phyloP scores from a whole-genome alignment of 805 yeast genomes.

The Saturnispora bothae region DNA sequence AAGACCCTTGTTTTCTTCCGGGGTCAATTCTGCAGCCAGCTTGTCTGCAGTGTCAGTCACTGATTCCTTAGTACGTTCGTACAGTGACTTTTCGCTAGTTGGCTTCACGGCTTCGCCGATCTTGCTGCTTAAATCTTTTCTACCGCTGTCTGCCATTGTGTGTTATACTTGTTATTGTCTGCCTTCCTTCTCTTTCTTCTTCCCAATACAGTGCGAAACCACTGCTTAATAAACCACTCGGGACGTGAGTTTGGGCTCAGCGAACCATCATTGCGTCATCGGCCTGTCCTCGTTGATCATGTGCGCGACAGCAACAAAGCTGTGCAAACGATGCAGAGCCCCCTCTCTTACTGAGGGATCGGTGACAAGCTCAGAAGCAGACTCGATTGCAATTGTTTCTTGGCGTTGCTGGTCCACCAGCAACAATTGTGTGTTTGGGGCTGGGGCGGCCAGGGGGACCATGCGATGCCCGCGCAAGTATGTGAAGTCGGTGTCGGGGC shows the following conservation, averaged over 20 bases:
- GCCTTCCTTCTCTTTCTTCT: too few species aligned
- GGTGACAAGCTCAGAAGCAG: not conserved
- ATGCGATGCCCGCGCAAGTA: not conserved
- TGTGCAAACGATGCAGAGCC: conserved; percentile 5
- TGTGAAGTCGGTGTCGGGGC: too few species aligned
- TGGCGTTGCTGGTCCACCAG: too few species aligned
- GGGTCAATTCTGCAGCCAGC: conserved; percentile 47
- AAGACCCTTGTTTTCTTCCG: conserved; percentile 58
- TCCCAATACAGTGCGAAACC: too few species aligned
- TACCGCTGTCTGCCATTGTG: conserved; percentile 31
- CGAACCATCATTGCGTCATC: not conserved
- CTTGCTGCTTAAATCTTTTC: conserved; percentile 70
- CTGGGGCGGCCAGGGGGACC: too few species aligned
- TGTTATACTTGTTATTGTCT: conserved; percentile 6
- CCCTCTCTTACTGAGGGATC: not conserved
- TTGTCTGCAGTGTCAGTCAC: conserved; percentile 60
- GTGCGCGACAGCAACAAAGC: conserved; percentile 8
- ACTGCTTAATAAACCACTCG: not conserved
- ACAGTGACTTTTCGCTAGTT: conserved; percentile 53
- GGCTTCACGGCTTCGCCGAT: conserved; percentile 61
- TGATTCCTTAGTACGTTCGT: conserved; percentile 62
- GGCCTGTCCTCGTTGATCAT: conserved; percentile 1
- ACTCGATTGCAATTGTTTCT: too few species aligned
- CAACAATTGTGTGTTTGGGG: too few species aligned
- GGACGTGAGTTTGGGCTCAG: not conserved